Evolutionary conservation across 495 filamentous ascomycete species (phyloP), one percentile per base, ranked within the genome.

Genomic region (Xylaria castorea): DNA sequence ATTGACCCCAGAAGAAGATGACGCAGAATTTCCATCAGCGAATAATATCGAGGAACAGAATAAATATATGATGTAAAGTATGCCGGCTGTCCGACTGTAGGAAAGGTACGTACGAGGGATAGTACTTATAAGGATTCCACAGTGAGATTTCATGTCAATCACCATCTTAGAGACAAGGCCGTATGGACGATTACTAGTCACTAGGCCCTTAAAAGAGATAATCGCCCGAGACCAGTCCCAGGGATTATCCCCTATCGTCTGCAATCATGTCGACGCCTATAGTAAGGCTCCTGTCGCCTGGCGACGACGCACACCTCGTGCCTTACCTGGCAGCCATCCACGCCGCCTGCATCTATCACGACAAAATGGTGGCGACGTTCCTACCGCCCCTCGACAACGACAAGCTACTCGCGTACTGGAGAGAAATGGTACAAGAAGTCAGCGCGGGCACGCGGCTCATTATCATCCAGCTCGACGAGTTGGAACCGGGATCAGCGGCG

Each of bases 251-350:
- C 30, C 55, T 32, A 58, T 58, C 55, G 18, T 8, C 18, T 20
- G 20, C 55, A 25, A 53, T 11, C 14, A 58, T 58, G 55, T 27
- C 55, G 55, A 58, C 12, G 55, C 30, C 30, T 34, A 34, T 12
- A 58, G 18, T 34, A 58, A 58, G 30, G 55, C 55, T 58, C 30
- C 83, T 82, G 73, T 76, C 78, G 11, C 75, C 71, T 7, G 70
- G 74, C 16, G 73, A 76, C 46, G 81, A 84, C 68, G 75, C 70
- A 62, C 77, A 80, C 68, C 77, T 84, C 11, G 68, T 77, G 14
- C 79, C 82, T 22, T 83, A 81, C 76, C 77, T 84, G 32, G 82
- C 82, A 36, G 81, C 80, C 30, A 74, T 84, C 25, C 80, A 84
- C 68, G 81, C 80, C 20, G 78, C 77, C 0, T 81, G 82, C 71